Percentiles rank a stretch among this genome's conserved stretches.
Conservation (phyloP, 208 protist genomes). For the Porcisia deanei region DNA sequence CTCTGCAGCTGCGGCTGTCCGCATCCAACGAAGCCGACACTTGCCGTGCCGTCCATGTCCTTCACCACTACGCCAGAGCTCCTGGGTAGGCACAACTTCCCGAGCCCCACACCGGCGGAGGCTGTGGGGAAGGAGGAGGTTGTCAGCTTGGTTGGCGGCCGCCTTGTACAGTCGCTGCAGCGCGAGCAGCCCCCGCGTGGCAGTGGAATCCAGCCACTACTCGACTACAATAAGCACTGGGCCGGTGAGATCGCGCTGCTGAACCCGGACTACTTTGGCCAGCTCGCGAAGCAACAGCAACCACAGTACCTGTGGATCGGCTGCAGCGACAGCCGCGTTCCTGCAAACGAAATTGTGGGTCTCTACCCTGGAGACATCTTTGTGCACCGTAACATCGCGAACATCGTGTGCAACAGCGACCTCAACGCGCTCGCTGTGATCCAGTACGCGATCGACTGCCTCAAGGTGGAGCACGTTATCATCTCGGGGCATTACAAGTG, state of each 20-base stretch:
- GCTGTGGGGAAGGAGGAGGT: slow-evolving; percentile 21
- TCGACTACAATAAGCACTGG: slow-evolving; percentile 92
- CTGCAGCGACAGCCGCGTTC: slow-evolving; percentile 89
- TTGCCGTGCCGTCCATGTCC: slow-evolving; percentile 20
- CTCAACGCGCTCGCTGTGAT: slow-evolving; percentile 91
- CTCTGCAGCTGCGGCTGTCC: slow-evolving; percentile 33
- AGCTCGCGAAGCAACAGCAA: slow-evolving; percentile 74
- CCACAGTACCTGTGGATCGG: slow-evolving; percentile 95
- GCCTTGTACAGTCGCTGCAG: slow-evolving; percentile 63
- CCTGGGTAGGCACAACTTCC: slow-evolving; percentile 2
- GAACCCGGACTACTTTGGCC: slow-evolving; percentile 89
- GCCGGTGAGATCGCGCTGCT: slow-evolving; percentile 61
- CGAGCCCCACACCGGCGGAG: background rate
- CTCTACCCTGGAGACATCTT: slow-evolving; percentile 93
- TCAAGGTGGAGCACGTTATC: slow-evolving; percentile 95
- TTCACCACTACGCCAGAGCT: slow-evolving; percentile 16
- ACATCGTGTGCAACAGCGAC: slow-evolving; percentile 91
- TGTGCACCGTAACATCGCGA: slow-evolving; percentile 95
- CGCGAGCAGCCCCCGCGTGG: slow-evolving; percentile 62
- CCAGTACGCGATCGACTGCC: slow-evolving; percentile 93
- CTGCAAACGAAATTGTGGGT: slow-evolving; percentile 89
- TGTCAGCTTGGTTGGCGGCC: slow-evolving; percentile 37
- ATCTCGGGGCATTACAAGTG: slow-evolving; percentile 94
- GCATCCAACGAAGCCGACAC: slow-evolving; percentile 17
- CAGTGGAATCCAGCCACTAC: slow-evolving; percentile 74